Base-by-base conservation (phyloP, 2,329 filamentous ascomycete genomes). In the Bertia moriformis region DNA sequence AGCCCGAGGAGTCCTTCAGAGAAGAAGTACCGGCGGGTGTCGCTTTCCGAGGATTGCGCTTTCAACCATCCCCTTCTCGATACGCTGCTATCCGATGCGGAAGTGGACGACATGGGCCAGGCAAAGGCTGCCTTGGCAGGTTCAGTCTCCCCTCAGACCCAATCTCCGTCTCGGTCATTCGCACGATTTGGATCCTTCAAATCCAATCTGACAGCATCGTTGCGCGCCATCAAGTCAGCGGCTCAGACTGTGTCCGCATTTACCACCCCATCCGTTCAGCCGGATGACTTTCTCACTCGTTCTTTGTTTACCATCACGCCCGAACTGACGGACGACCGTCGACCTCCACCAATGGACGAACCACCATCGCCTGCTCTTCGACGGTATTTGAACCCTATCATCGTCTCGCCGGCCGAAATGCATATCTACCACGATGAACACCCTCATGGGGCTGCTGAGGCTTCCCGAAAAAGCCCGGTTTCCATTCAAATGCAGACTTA, bases 401-500 rank as follows among this genome's bases (percentile, higher is more conserved):
- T 64, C 3, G 51, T 60, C 39, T 63, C 60, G 18, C 59, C 62
- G 2, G 55, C 60, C 3, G 61, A 65, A 45, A 57, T 66, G 45
- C 57, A 63, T 45, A 52, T 58, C 41, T 62, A 62, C 48, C 53
- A 60, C 43, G 14, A 40, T 19, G 18, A 24, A 37, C 15, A 50
- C 50, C 14, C 47, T 53, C 51, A 57, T 42, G 54, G 55, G 19
- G 42, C 49, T 45, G 45, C 55, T 27, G 46, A 49, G 24, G 40
- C 46, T 17, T 43, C 48, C 29, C 45, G 47, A 38, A 51, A 55
- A 20, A 61, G 64, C 36, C 62, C 65, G 1, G 65, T 70, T 3
- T 73, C 72, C 41, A 73, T 78, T 43, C 73, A 76, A 48, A 67
- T 78, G 64, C 71, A 77, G 50, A 76, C 73, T 3, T 78, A 78